phyloP scores from a whole-genome alignment of 345 rosid genomes.

The Brassica cretica region DNA sequence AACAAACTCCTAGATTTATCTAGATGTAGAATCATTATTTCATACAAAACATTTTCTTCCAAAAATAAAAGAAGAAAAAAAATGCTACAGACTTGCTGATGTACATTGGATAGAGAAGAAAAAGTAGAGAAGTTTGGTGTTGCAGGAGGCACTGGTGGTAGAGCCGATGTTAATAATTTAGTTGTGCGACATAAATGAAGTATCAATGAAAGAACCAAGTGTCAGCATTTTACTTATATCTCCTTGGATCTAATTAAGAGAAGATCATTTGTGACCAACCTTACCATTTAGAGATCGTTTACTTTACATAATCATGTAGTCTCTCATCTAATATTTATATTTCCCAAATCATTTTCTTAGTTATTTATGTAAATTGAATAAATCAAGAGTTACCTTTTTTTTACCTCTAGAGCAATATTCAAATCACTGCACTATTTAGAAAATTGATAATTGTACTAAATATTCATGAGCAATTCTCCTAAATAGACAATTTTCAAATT shows the following conservation, averaged over 20 bases:
- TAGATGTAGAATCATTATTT: background rate
- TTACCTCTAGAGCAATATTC: background rate
- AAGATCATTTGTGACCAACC: too few relatives aligned
- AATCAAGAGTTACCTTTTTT: background rate
- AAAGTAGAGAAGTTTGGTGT: background rate
- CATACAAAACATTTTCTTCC: background rate
- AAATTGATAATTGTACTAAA: background rate
- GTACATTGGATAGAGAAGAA: background rate
- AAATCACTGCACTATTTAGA: background rate
- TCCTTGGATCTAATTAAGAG: background rate
- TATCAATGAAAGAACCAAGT: background rate
- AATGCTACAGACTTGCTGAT: background rate
- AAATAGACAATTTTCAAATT: too few relatives aligned
- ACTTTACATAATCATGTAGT: background rate
- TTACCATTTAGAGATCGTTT: background rate
- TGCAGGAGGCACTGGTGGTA: background rate
- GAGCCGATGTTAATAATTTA: background rate
- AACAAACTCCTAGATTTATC: background rate
- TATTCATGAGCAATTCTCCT: too few relatives aligned
- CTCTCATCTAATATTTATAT: background rate
- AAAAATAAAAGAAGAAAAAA: background rate
- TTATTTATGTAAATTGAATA: background rate
- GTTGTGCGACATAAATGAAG: too few relatives aligned
- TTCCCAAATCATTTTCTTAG: background rate
- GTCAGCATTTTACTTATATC: background rate